Evolutionary conservation across 2,329 filamentous ascomycete genomes (phyloP), one percentile per base, ranked within the genome.

Genomic region (Fusarium beomiforme): DNA sequence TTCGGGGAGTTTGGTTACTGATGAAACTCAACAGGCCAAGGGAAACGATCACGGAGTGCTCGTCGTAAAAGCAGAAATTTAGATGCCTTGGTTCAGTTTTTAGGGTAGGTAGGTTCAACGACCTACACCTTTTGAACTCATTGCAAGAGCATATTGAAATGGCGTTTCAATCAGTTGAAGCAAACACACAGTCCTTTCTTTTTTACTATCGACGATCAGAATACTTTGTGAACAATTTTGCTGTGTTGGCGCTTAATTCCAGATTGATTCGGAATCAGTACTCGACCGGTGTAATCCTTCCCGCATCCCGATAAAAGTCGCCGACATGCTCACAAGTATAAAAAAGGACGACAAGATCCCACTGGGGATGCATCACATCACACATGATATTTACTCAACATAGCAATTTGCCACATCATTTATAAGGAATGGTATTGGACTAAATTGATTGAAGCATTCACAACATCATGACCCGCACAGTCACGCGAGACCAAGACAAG

Each of bases 401-500:
- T 4, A 29, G 8, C 5, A 36, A 24, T 13, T 17, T 19, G 6
- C 37, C n/a, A n/a, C n/a, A n/a, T n/a, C n/a, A n/a, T n/a, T n/a
- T 39, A 9, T 16, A 31, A 14, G 5, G 2, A 29, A 11, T 9
- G 21, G 14, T 16, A 29, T 41, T 21, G 3, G 13, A 8, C 8
- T 5, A n/a, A n/a, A 21, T 11, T 14, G 12, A 8, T n/a, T 33
- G 16, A 21, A 17, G 7, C 8, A n/a, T 14, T 14, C 4, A 31
- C 8, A 46, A 17, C 29, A 31, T 19, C 23, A 70, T 70, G 67
- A 17, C n/a, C 31, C 65, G 67, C 13, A 57, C 55, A 29, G 42
- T 49, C 23, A 69, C 66, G 19, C 49, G 65, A 42, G 46, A 61
- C 41, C 23, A 69, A 13, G 55, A 65, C 7, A 60, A 37, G 34